Percentiles rank a stretch among this genome's conserved stretches.
Evolutionary conservation across 2,329 filamentous ascomycete species (phyloP).

Genomic region (Chaetothyriales sp.): DNA sequence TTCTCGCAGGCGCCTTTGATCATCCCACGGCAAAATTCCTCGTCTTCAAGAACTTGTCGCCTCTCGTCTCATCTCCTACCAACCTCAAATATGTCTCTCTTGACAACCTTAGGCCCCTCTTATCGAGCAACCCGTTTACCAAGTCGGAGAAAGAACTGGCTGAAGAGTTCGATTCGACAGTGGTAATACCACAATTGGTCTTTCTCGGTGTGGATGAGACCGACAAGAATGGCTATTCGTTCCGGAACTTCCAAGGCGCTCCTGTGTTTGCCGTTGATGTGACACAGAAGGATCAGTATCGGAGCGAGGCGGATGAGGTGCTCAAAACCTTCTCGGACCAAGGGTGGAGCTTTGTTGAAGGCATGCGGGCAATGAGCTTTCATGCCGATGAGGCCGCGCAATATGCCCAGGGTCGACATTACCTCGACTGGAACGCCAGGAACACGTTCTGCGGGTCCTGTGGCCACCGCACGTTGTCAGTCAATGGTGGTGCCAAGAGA

Average conservation of each 20-base stretch:
- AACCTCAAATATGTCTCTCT: conserved; percentile 56
- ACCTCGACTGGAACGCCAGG: conserved; percentile 87
- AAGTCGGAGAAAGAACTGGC: conserved; percentile 60
- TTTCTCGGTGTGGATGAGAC: conserved; percentile 74
- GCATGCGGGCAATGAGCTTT: conserved; percentile 50
- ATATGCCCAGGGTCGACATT: conserved; percentile 73
- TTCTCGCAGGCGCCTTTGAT: conserved; percentile 34
- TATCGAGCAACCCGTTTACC: conserved; percentile 58
- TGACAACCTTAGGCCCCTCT: conserved; percentile 54
- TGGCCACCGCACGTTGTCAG: conserved; percentile 58
- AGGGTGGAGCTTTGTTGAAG: conserved; percentile 53
- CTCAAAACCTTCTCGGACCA: conserved; percentile 46
- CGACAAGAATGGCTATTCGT: conserved; percentile 29
- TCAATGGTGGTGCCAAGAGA: conserved; percentile 33
- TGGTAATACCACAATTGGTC: conserved; percentile 56
- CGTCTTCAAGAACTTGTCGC: conserved; percentile 64
- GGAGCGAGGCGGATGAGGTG: conserved; percentile 48
- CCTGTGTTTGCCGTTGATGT: conserved; percentile 88
- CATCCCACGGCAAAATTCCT: conserved; percentile 49
- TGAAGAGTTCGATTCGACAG: conserved; percentile 57
- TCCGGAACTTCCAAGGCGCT: conserved; percentile 55
- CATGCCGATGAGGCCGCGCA: conserved; percentile 60
- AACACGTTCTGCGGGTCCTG: conserved; percentile 88
- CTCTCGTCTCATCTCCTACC: conserved; percentile 49
- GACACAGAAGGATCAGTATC: conserved; percentile 54